phyloP scores from a whole-genome alignment of 2,329 filamentous ascomycete species.

The Botrytis medusae region DNA sequence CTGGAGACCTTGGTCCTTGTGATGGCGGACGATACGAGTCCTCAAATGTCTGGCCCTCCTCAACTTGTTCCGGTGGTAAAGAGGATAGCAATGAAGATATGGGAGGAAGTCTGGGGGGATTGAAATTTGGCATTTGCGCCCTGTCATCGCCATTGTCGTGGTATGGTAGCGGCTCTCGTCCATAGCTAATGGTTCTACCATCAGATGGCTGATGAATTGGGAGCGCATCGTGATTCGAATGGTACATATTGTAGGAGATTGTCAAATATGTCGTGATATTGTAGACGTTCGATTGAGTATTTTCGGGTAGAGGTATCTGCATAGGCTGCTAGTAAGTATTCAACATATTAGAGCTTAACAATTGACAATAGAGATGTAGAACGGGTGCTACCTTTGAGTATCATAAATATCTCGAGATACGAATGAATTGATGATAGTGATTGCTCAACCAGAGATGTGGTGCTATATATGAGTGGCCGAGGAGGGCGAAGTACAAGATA shows the following conservation, averaged over 20 bases:
- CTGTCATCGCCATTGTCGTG: constrained; percentile 20
- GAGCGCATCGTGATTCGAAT: constrained; percentile 15
- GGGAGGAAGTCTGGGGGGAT: constrained; percentile 10
- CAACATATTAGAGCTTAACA: constrained; percentile 11
- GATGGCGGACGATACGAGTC: constrained; percentile 14
- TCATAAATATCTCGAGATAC: constrained; percentile 10
- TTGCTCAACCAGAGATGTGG: constrained; percentile 4
- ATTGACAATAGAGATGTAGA: not conserved
- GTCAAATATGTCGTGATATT: constrained; percentile 18
- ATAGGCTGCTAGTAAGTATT: constrained; percentile 22
- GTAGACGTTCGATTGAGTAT: constrained; percentile 8
- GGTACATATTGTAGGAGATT: constrained; percentile 16
- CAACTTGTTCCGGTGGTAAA: constrained; percentile 9
- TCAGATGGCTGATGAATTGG: constrained; percentile 18
- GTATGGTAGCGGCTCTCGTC: constrained; percentile 13
- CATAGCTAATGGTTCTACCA: constrained; percentile 8
- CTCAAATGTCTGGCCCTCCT: constrained; percentile 5
- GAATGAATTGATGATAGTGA: not conserved
- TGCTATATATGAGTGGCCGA: constrained; percentile 1
- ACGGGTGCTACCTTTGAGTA: constrained; percentile 11
- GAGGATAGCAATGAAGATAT: constrained; percentile 20
- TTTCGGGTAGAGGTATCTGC: constrained; percentile 19
- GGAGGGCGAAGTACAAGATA: constrained; percentile 19
- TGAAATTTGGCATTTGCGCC: constrained; percentile 15
- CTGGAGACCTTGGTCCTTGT: constrained; percentile 17